These are phyloP conservation scores for Urostyla sp. DNA, from an alignment of 73 alveolate genomes.

Conservation along the genomic window DNA sequence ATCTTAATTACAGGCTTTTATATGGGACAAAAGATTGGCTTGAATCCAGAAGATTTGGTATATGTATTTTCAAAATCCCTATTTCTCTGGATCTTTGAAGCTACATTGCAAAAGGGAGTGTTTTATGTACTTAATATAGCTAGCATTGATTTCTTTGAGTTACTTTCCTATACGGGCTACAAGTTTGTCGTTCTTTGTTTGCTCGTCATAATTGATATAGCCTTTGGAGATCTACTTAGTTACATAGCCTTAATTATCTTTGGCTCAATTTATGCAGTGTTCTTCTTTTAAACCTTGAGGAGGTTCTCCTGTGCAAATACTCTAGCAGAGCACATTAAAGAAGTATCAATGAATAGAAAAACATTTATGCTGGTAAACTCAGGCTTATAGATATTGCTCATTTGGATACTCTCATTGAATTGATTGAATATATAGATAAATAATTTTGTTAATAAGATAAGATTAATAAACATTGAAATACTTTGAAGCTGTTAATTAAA, in stretches of 20 bases:
- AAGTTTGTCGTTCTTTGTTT: constrained; percentile 19
- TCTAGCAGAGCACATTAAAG: constrained; percentile 48
- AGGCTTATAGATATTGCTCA: not conserved
- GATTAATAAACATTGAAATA: too few relatives aligned
- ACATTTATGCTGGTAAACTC: constrained; percentile 29
- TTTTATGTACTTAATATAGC: constrained; percentile 34
- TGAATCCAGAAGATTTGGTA: constrained; percentile 46
- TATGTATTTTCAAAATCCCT: constrained; percentile 32
- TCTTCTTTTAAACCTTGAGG: constrained; percentile 45
- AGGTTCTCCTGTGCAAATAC: constrained; percentile 35
- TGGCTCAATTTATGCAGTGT: not conserved
- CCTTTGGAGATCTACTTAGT: constrained; percentile 2
- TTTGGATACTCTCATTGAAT: constrained; percentile 20
- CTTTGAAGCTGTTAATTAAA: too few relatives aligned
- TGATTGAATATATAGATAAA: not conserved
- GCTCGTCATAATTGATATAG: not conserved
- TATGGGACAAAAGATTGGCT: constrained; percentile 52
- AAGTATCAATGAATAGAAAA: constrained; percentile 1
- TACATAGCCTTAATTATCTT: constrained; percentile 7
- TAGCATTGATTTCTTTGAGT: constrained; percentile 38
- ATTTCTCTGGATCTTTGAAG: constrained; percentile 46
- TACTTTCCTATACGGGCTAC: constrained; percentile 55
- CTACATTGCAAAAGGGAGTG: constrained; percentile 28
- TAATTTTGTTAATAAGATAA: not conserved
- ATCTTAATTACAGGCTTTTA: constrained; percentile 74